Percentiles rank a stretch among this genome's conserved stretches.
Conservation (phyloP, 208 protist genomes). For the Acanthamoeba rhysodes region DNA sequence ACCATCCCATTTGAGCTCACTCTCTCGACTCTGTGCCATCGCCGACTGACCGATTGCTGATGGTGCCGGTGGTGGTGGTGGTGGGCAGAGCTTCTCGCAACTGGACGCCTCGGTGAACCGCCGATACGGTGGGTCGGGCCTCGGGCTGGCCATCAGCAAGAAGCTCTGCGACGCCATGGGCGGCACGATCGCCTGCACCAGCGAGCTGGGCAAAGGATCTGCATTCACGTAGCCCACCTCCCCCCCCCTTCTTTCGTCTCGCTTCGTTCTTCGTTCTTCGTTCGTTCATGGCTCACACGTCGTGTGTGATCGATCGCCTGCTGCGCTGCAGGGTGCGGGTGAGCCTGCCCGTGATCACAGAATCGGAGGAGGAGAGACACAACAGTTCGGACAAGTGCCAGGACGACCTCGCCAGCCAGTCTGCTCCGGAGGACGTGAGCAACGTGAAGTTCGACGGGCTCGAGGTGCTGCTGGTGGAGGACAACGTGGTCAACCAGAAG, state of each 20-base stretch:
- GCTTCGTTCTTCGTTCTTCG: no score
- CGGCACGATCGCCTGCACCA: constrained; percentile 44
- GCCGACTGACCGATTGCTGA: no score
- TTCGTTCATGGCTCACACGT: background rate
- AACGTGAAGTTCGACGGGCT: background rate
- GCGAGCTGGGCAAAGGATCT: constrained; percentile 26
- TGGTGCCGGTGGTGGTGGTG: no score
- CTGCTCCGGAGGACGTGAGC: background rate
- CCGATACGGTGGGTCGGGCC: constrained; percentile 16
- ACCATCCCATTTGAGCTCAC: no score
- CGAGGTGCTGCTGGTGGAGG: constrained; percentile 19
- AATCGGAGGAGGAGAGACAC: background rate
- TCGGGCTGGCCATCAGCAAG: constrained; percentile 72
- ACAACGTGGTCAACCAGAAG: constrained; percentile 47
- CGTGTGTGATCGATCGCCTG: background rate
- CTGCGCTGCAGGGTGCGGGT: background rate
- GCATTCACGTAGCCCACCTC: background rate
- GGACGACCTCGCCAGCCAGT: background rate
- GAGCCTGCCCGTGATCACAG: background rate
- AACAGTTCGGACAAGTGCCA: background rate
- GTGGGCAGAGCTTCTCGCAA: constrained; percentile 61
- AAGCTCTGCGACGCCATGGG: constrained; percentile 66
- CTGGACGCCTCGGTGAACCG: constrained; percentile 10
- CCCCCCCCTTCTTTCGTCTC: background rate
- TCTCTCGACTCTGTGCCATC: no score